Conservation (phyloP, 805 yeast genomes). For the Starmerella stigmatis region DNA sequence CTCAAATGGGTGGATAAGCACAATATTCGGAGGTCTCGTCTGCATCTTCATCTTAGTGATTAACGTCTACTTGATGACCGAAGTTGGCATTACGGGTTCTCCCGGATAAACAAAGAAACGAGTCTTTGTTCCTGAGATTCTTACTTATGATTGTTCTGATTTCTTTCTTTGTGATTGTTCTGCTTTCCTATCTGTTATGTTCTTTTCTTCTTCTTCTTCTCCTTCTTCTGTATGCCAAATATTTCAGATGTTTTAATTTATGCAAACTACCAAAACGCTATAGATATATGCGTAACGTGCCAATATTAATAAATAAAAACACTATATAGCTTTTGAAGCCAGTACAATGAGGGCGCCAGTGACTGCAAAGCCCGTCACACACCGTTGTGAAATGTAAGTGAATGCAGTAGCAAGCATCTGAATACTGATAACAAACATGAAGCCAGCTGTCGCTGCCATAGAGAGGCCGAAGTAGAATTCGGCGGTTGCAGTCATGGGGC, state of each 20-base stretch:
- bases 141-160: neutral
- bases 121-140: neutral
- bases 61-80: slow-evolving; percentile 53
- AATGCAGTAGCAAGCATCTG: slow-evolving; percentile 82
- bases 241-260: neutral
- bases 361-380: slow-evolving; percentile 49
- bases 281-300: neutral
- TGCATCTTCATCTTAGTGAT: slow-evolving; percentile 67
- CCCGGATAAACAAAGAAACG: no score
- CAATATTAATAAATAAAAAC: neutral
- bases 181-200: neutral
- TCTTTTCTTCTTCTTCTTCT: no score
- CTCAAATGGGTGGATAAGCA: slow-evolving; percentile 51
- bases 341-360: slow-evolving; percentile 39
- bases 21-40: slow-evolving; percentile 41
- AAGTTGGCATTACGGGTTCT: slow-evolving; percentile 31
- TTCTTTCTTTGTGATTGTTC: neutral
- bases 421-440: slow-evolving; percentile 65
- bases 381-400: slow-evolving; percentile 55
- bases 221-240: neutral
- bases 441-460: slow-evolving; percentile 71
- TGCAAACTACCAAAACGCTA: neutral
- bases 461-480: slow-evolving; percentile 46
- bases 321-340: slow-evolving; percentile 14
- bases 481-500: slow-evolving; percentile 35